phyloP scores from a whole-genome alignment of 352 stramenopile species.

The Hyaloperonospora brassicae region DNA sequence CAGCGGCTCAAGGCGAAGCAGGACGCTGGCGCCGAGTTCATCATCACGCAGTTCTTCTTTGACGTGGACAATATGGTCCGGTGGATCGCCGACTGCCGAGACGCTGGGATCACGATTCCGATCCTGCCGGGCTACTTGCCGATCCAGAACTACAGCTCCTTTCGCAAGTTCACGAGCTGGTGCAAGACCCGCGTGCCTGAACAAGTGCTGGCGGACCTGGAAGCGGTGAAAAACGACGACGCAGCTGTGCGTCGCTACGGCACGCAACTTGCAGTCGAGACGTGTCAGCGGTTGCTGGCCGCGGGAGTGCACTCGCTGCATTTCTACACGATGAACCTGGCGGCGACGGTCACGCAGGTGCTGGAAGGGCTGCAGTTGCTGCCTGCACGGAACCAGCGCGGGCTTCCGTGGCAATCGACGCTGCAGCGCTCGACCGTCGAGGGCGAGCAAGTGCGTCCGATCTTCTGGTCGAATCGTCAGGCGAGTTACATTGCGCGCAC shows the following conservation, averaged over 20 bases:
- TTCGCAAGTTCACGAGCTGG: constrained; percentile 97
- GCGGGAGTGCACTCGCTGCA: constrained; percentile 75
- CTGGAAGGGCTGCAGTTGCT: constrained; percentile 70
- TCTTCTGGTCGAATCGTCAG: constrained; percentile 98
- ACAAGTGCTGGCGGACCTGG: constrained; percentile 63
- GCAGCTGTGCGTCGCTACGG: constrained; percentile 90
- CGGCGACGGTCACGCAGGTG: constrained; percentile 79
- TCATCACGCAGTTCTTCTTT: constrained; percentile 99
- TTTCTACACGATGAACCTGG: constrained; percentile 95
- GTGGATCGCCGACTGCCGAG: constrained; percentile 92
- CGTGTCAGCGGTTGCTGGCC: constrained; percentile 86
- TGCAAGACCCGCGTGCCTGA: constrained; percentile 94
- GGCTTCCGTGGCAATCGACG: constrained; percentile 67
- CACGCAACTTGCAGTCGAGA: constrained; percentile 90
- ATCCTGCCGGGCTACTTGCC: constrained; percentile 91
- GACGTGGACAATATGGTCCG: constrained; percentile 93
- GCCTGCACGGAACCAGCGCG: constrained; percentile 48
- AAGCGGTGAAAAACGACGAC: constrained; percentile 91
- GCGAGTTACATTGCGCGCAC: constrained; percentile 95
- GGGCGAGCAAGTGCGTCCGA: constrained; percentile 90
- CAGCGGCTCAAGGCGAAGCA: constrained; percentile 95
- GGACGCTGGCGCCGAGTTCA: constrained; percentile 96
- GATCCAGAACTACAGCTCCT: constrained; percentile 92
- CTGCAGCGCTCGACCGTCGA: constrained; percentile 54
- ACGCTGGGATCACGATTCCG: constrained; percentile 89